A percentile compares a stretch with the other conserved stretches of the same genome.
Conservation (phyloP, 2,329 filamentous ascomycete species). For the Colletotrichum noveboracense region DNA sequence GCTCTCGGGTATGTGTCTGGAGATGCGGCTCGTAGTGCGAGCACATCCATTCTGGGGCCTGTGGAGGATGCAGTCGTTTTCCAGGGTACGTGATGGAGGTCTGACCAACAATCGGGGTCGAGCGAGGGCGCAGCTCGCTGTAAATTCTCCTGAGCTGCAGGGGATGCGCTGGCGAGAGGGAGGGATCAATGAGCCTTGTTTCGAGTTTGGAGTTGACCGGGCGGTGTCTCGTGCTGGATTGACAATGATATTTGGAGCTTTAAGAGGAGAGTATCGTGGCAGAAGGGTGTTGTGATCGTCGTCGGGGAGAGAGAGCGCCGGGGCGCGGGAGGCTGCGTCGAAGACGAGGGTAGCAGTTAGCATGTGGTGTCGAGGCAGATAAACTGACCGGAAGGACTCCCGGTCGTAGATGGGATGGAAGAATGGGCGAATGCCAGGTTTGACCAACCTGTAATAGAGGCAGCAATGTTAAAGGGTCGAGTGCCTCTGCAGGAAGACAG, state of each 20-base stretch:
- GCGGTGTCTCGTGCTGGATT: neutral
- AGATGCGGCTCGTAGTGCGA: neutral
- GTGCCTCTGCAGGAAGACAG: neutral
- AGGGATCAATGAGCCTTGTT: neutral
- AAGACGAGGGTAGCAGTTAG: neutral
- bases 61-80: neutral
- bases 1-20: neutral
- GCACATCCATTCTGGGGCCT: neutral
- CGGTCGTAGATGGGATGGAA: neutral
- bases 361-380: neutral
- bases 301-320: neutral
- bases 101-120: neutral
- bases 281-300: neutral
- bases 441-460: neutral
- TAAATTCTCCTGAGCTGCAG: neutral
- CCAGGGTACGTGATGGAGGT: neutral
- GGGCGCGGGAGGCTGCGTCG: neutral
- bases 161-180: neutral
- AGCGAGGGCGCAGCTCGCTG: neutral
- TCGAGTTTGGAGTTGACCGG: neutral
- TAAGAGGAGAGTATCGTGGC: neutral
- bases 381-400: neutral
- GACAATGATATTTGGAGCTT: neutral
- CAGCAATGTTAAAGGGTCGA: neutral
- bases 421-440: neutral